Evolutionary conservation across 805 yeast species (phyloP).

Genomic region (Wickerhamiella australiensis): DNA sequence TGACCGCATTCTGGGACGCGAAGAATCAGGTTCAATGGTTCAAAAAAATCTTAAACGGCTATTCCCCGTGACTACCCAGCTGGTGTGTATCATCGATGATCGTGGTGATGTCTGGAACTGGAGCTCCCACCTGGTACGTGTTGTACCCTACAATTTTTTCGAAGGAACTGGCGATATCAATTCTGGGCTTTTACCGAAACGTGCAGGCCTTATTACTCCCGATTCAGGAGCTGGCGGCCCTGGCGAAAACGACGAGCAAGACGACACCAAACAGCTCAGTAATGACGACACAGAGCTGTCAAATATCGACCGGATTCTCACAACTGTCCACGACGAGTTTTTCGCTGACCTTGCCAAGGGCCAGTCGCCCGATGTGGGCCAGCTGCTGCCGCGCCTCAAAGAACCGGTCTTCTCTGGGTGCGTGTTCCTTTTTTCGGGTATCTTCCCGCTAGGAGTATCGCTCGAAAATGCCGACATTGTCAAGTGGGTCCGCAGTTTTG

Average conservation of each 20-base stretch:
- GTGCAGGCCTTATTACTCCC: conserved; percentile 30
- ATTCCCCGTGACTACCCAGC: conserved; percentile 90
- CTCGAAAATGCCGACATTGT: conserved; percentile 74
- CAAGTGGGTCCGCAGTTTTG: conserved; percentile 84
- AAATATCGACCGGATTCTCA: conserved; percentile 49
- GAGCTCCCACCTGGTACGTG: conserved; percentile 83
- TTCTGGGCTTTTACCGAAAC: conserved; percentile 79
- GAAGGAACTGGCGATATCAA: conserved; percentile 97
- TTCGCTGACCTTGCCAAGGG: conserved; percentile 28
- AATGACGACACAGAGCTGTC: conserved; percentile 74
- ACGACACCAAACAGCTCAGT: conserved; percentile 23
- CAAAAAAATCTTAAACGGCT: conserved; percentile 78
- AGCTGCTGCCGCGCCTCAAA: conserved; percentile 55
- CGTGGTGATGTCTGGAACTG: conserved; percentile 99
- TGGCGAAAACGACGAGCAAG: neutral
- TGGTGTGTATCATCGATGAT: conserved; percentile 95
- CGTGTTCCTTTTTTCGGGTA: conserved; percentile 70
- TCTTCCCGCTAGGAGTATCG: conserved; percentile 73
- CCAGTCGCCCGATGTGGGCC: conserved; percentile 25
- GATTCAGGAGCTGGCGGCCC: neutral
- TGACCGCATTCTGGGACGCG: conserved; percentile 81
- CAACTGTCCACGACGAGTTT: conserved; percentile 53
- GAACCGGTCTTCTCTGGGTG: conserved; percentile 51
- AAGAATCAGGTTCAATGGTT: conserved; percentile 85
- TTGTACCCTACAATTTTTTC: conserved; percentile 89